Evolutionary conservation across 345 rosid species (phyloP).

Genomic region (Euphorbia peplus): DNA sequence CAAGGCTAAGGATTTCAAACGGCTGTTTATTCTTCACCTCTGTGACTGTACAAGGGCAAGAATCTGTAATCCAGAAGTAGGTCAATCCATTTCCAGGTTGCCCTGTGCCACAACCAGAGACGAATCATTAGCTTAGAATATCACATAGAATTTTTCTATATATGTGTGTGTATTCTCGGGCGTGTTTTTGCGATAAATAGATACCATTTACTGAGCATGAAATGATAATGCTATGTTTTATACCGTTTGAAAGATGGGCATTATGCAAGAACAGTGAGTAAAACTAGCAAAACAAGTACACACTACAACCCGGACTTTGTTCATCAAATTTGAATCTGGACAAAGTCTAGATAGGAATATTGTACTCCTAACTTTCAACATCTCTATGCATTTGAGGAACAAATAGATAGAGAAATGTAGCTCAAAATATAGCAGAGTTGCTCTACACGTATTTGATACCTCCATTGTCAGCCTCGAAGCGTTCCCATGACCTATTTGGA

Average conservation of each 20-base stretch:
- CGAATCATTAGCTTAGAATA: not conserved
- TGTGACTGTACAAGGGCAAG: slow-evolving; percentile 75
- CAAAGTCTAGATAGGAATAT: not conserved
- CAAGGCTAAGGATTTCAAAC: slow-evolving; percentile 88
- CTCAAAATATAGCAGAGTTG: not conserved
- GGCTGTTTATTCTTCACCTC: slow-evolving; percentile 70
- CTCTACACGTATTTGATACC: slow-evolving; percentile 40
- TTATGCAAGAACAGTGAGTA: not conserved
- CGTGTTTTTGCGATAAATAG: too few relatives aligned
- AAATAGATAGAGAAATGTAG: not conserved
- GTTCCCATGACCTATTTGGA: slow-evolving; percentile 86
- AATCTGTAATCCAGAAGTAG: slow-evolving; percentile 97
- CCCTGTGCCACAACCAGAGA: slow-evolving; percentile 39
- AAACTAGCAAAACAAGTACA: not conserved
- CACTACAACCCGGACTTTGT: not conserved
- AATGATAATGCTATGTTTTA: too few relatives aligned
- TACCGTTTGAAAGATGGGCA: not conserved
- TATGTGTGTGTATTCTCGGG: too few relatives aligned
- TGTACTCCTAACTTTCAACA: not conserved
- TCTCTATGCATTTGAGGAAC: not conserved
- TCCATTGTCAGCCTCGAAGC: slow-evolving; percentile 74
- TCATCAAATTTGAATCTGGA: slow-evolving; percentile 1
- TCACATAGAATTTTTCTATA: too few relatives aligned
- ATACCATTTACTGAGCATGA: too few relatives aligned
- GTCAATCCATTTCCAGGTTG: slow-evolving; percentile 60